Conservation (phyloP, 1,139 yeast genomes). For the Geotrichum candidum region DNA sequence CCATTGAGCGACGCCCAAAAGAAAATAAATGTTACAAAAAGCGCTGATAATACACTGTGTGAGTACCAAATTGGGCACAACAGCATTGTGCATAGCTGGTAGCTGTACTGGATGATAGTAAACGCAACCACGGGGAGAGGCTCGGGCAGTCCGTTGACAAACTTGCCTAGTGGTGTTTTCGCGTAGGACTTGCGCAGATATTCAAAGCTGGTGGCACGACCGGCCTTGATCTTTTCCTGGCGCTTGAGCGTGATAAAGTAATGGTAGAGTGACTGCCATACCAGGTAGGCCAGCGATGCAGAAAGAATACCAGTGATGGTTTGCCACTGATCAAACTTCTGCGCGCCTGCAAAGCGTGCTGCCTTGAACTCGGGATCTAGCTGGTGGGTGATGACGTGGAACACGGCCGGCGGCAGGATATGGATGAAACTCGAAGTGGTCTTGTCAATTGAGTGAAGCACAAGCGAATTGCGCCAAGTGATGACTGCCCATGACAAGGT, state of each 20-base stretch:
- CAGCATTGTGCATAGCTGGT: constrained; percentile 83
- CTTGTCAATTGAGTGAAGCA: constrained; percentile 84
- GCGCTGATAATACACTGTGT: constrained; percentile 58
- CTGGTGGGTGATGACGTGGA: constrained; percentile 84
- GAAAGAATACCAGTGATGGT: constrained; percentile 64
- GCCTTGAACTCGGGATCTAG: constrained; percentile 51
- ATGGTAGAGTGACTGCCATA: constrained; percentile 91
- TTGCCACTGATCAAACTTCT: constrained; percentile 60
- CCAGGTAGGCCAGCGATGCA: constrained; percentile 77
- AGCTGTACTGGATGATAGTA: constrained; percentile 77
- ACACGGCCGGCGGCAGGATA: constrained; percentile 79
- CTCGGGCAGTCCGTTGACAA: constrained; percentile 78
- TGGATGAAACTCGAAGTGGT: constrained; percentile 92
- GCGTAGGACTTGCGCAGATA: constrained; percentile 69
- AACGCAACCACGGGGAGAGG: constrained; percentile 81
- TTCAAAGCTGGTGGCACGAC: constrained; percentile 83
- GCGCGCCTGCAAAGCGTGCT: constrained; percentile 74
- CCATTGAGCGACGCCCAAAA: constrained; percentile 83
- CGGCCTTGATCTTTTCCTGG: constrained; percentile 75
- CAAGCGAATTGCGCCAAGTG: constrained; percentile 93
- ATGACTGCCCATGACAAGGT: constrained; percentile 90
- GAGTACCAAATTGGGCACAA: constrained; percentile 84
- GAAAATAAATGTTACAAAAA: constrained; percentile 66
- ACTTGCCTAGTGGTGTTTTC: constrained; percentile 59
- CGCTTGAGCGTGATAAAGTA: constrained; percentile 81